Conservation (phyloP, 306 rosid species). For the Lupinus albus region DNA sequence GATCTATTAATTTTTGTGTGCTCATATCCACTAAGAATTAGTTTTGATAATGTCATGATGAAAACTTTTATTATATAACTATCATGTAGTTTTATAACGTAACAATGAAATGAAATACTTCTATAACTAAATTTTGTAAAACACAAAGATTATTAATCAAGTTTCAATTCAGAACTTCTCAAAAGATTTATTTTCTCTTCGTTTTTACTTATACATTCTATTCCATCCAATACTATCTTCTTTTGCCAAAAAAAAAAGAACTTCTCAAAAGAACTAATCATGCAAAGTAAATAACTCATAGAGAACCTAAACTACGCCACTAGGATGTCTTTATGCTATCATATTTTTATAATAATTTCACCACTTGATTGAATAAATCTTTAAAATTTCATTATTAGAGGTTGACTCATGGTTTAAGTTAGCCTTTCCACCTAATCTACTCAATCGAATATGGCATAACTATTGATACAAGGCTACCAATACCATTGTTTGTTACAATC, state of each 20-base stretch:
- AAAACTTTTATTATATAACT: not conserved
- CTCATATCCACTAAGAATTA: not conserved
- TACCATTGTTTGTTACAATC: slow-evolving; percentile 31
- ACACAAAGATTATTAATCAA: too few relatives aligned
- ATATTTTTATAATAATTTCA: not conserved
- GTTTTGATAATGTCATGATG: not conserved
- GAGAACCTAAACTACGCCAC: not conserved
- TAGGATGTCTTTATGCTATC: not conserved
- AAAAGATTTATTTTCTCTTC: too few relatives aligned
- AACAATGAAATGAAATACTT: too few relatives aligned
- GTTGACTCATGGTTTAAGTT: slow-evolving; percentile 40
- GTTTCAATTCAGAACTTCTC: too few relatives aligned
- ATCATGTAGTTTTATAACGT: not conserved
- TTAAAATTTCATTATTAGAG: slow-evolving; percentile 12
- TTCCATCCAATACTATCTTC: too few relatives aligned
- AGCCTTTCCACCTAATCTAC: slow-evolving; percentile 44
- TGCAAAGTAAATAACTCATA: not conserved
- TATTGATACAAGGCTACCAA: slow-evolving; percentile 29
- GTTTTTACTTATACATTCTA: too few relatives aligned
- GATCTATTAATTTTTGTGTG: not conserved
- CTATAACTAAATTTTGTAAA: too few relatives aligned
- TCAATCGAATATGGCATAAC: slow-evolving; percentile 30
- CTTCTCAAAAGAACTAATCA: too few relatives aligned
- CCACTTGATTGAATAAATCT: not conserved
- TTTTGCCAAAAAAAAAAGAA: too few relatives aligned